Conservation (phyloP, 441 rosid species). For the Raphanus hybrid region DNA sequence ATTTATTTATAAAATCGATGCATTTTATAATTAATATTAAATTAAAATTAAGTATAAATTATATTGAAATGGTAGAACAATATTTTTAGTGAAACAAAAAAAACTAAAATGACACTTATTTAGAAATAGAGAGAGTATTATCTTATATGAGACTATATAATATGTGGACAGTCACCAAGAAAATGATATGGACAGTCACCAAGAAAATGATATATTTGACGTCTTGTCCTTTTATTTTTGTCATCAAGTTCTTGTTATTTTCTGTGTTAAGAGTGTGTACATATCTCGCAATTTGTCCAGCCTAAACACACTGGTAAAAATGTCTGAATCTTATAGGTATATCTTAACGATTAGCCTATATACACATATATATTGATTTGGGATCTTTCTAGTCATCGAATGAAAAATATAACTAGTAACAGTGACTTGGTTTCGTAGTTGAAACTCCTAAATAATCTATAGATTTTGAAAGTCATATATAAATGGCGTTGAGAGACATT, state of each 20-base stretch:
- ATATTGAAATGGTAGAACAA: too few relatives aligned
- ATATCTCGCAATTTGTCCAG: not conserved
- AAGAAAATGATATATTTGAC: constrained; percentile 38
- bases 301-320: not conserved
- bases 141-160: not conserved
- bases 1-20: too few relatives aligned
- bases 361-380: not conserved
- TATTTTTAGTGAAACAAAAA: too few relatives aligned
- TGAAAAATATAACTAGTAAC: not conserved
- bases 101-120: too few relatives aligned
- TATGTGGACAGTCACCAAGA: constrained; percentile 29
- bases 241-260: constrained; percentile 33
- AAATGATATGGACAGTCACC: constrained; percentile 28
- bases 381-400: not conserved
- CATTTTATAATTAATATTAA: too few relatives aligned
- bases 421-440: not conserved
- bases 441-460: not conserved
- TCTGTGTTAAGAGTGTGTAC: not conserved
- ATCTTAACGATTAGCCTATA: not conserved
- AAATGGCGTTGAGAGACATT: not conserved
- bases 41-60: too few relatives aligned
- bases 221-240: constrained; percentile 11
- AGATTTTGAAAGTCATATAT: not conserved
- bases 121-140: too few relatives aligned
- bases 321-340: not conserved